Evolutionary conservation across 2,329 filamentous ascomycete species (phyloP).

Genomic region (Dactylellina drechsleri): DNA sequence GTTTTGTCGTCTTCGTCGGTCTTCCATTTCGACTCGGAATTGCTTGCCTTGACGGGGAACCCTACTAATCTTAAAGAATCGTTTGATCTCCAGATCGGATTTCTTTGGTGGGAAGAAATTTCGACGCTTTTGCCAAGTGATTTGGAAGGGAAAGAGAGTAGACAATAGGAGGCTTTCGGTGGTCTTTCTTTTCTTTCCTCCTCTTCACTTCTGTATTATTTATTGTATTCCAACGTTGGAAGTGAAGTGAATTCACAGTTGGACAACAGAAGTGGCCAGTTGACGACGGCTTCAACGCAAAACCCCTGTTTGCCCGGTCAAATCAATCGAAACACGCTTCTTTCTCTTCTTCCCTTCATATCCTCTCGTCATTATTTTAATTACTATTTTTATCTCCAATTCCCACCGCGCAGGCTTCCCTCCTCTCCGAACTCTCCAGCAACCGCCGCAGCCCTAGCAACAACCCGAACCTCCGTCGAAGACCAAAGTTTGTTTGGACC

Average conservation of each 20-base stretch:
- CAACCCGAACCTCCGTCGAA: no score
- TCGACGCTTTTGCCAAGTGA: no score
- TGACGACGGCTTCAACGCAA: slow-evolving; percentile 46
- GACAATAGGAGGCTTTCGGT: neutral
- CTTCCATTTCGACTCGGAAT: neutral
- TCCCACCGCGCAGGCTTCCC: neutral
- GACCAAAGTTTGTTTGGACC: no score
- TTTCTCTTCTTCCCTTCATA: no score
- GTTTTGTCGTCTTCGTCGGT: no score
- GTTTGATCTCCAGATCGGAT: no score
- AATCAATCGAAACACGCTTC: slow-evolving; percentile 21
- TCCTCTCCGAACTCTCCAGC: neutral
- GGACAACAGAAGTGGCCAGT: neutral
- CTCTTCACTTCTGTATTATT: no score
- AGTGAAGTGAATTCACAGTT: no score
- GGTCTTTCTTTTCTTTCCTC: neutral
- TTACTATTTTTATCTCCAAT: slow-evolving; percentile 20
- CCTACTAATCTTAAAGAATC: neutral
- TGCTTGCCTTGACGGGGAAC: slow-evolving; percentile 3
- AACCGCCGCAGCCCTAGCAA: neutral
- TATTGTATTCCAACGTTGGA: no score
- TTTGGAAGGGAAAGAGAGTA: neutral
- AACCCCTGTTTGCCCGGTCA: slow-evolving; percentile 20
- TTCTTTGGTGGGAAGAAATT: no score
- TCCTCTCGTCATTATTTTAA: no score